These are phyloP conservation scores for Puccinia sorghi DNA, from an alignment of 1,284 basidiomycete species.

Conservation along the genomic window DNA sequence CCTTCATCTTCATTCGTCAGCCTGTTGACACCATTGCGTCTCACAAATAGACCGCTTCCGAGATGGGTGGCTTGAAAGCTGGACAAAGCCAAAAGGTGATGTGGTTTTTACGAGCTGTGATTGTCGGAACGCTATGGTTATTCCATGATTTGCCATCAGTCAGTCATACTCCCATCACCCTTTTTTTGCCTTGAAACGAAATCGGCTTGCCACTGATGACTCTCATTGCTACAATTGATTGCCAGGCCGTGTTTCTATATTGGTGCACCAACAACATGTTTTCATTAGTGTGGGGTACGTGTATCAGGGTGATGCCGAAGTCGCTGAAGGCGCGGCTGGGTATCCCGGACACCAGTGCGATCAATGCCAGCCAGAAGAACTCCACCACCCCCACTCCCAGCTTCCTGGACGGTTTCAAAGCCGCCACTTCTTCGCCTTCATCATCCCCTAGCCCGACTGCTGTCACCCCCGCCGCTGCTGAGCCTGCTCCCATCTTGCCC, in stretches of 20 bases:
- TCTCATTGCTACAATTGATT: neutral
- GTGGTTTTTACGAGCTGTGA: conserved; percentile 37
- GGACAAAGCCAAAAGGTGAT: conserved; percentile 33
- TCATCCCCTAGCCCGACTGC: neutral
- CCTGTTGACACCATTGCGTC: neutral
- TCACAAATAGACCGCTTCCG: conserved; percentile 27
- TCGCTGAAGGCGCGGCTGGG: conserved; percentile 10
- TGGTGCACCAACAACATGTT: conserved; percentile 47
- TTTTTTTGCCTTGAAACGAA: neutral
- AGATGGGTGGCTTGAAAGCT: conserved; percentile 44
- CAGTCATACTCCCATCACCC: neutral
- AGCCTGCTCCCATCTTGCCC: neutral
- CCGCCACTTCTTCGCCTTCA: conserved; percentile 2
- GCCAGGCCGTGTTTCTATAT: conserved; percentile 40
- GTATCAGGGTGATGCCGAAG: conserved; percentile 19
- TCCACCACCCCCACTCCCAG: conserved; percentile 12
- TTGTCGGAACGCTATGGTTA: conserved; percentile 37
- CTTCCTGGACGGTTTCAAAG: conserved; percentile 36
- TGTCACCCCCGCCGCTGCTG: neutral
- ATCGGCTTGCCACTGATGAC: neutral
- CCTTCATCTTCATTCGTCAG: neutral
- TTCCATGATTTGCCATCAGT: conserved; percentile 40
- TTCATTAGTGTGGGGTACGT: conserved; percentile 38
- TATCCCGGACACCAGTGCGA: conserved; percentile 35
- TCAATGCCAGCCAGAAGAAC: neutral